Conservation (phyloP, 2,329 filamentous ascomycete genomes). For the Epichloe sylvatica region DNA sequence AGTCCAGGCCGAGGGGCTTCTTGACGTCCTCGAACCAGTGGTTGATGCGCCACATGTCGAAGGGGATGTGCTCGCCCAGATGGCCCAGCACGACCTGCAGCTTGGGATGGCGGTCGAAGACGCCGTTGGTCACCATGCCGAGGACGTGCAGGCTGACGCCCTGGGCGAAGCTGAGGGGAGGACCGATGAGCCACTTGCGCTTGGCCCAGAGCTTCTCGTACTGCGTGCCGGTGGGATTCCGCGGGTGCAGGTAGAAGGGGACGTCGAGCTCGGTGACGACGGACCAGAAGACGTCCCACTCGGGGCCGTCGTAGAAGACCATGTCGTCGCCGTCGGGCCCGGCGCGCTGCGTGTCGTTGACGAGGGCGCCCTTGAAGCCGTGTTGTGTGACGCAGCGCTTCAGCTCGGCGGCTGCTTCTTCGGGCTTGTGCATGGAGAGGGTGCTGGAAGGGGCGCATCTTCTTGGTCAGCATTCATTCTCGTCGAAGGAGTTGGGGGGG, state of each 20-base stretch:
- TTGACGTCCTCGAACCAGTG: constrained; percentile 43
- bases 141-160: constrained; percentile 45
- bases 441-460: constrained; percentile 15
- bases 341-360: constrained; percentile 48
- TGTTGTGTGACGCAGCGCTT: constrained; percentile 38
- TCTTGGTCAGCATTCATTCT: not conserved
- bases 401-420: constrained; percentile 35
- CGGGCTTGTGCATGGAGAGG: constrained; percentile 39
- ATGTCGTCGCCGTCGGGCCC: constrained; percentile 44
- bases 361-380: constrained; percentile 48
- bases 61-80: constrained; percentile 34
- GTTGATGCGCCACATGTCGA: constrained; percentile 36
- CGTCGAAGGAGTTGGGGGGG: not conserved
- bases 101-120: constrained; percentile 34
- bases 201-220: constrained; percentile 45
- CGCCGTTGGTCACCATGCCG: constrained; percentile 34
- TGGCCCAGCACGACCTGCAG: constrained; percentile 34
- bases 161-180: constrained; percentile 43
- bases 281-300: constrained; percentile 49
- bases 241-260: constrained; percentile 50
- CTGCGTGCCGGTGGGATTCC: constrained; percentile 40
- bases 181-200: constrained; percentile 45
- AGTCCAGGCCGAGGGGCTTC: constrained; percentile 32
- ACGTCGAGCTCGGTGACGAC: constrained; percentile 45
- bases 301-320: constrained; percentile 49